Evolutionary conservation across 805 yeast genomes (phyloP).

Genomic region (Myxozyma lipomycoides): DNA sequence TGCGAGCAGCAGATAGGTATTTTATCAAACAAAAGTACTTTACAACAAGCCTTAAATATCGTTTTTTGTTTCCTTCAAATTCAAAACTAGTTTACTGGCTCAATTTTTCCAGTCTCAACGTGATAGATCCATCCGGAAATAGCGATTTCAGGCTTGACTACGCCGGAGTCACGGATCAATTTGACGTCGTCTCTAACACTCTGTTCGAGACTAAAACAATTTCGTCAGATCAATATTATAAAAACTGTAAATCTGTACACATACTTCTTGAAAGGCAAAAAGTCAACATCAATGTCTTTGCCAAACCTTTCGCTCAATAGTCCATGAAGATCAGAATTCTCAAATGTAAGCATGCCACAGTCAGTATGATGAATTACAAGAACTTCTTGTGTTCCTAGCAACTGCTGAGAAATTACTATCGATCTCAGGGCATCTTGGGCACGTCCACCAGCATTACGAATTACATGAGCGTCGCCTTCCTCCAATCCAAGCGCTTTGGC

Average conservation of each 20-base stretch:
- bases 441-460: constrained; percentile 27
- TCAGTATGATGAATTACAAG: constrained; percentile 27
- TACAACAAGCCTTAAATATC: too few relatives aligned
- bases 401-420: constrained; percentile 25
- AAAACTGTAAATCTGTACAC: not conserved
- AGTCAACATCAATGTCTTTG: constrained; percentile 10
- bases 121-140: constrained; percentile 23
- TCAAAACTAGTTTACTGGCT: constrained; percentile 7
- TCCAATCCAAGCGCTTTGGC: constrained; percentile 23
- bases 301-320: constrained; percentile 16
- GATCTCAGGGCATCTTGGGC: constrained; percentile 24
- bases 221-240: not conserved
- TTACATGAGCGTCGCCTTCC: constrained; percentile 27
- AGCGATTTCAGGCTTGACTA: constrained; percentile 15
- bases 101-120: constrained; percentile 24
- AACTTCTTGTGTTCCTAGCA: constrained; percentile 26
- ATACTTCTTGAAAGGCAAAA: constrained; percentile 21
- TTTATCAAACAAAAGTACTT: too few relatives aligned
- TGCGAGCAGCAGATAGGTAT: too few relatives aligned
- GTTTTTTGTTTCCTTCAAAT: too few relatives aligned
- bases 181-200: constrained; percentile 22
- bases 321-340: constrained; percentile 13
- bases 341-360: constrained; percentile 27
- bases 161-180: constrained; percentile 13
- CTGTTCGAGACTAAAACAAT: constrained; percentile 10